phyloP scores from a whole-genome alignment of 371 early-diverging fungal species.

The Circinella umbellata region DNA sequence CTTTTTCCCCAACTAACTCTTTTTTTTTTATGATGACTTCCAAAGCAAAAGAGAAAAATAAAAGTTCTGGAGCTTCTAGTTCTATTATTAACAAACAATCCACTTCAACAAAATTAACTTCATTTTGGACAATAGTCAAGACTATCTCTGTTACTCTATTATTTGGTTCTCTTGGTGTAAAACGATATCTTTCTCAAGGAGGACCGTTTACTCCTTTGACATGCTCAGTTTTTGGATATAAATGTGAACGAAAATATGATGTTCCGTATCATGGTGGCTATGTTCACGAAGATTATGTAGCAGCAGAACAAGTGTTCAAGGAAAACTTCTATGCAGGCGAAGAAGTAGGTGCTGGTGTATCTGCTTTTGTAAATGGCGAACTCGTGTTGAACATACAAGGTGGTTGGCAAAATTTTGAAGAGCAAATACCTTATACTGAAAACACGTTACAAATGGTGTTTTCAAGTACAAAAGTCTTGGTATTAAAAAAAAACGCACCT shows the following conservation, averaged over 20 bases:
- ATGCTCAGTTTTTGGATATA: conserved; percentile 10
- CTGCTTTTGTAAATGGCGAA: conserved; percentile 59
- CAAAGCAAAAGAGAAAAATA: too few species aligned
- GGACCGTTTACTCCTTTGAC: conserved; percentile 15
- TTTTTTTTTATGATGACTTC: too few species aligned
- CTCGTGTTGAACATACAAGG: conserved; percentile 68
- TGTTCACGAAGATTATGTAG: conserved; percentile 35
- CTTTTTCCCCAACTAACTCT: too few species aligned
- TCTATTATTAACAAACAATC: too few species aligned
- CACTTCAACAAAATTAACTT: too few species aligned
- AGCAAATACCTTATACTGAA: conserved; percentile 48
- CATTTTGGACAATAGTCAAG: not conserved
- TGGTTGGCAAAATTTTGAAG: conserved; percentile 61
- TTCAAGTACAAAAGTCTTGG: conserved; percentile 67
- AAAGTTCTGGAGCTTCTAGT: too few species aligned
- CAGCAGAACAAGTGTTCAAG: conserved; percentile 35
- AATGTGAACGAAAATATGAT: conserved; percentile 5
- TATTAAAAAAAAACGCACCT: conserved; percentile 20
- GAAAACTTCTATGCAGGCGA: conserved; percentile 34
- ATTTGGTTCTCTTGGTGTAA: not conserved
- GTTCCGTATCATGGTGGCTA: conserved; percentile 25
- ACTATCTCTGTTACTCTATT: not conserved
- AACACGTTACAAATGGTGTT: conserved; percentile 69
- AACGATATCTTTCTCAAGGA: not conserved
- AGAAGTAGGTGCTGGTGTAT: conserved; percentile 60